Conservation (phyloP, 176 grass and related monocot genomes). For the Zea luxurians region DNA sequence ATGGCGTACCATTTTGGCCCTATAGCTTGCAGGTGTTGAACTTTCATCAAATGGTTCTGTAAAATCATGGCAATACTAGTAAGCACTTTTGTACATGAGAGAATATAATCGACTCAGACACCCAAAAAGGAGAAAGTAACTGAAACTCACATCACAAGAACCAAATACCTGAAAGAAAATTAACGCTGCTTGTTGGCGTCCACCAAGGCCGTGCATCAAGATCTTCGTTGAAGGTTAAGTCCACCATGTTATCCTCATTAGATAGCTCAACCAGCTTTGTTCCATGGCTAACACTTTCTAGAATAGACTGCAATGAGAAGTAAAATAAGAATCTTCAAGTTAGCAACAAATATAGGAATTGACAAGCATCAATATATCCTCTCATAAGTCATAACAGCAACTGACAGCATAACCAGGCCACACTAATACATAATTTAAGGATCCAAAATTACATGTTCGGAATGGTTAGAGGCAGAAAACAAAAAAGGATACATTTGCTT, state of each 20-base stretch:
- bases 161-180: slow-evolving; percentile 76
- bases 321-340: slow-evolving; percentile 24
- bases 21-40: slow-evolving; percentile 51
- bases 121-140: slow-evolving; percentile 21
- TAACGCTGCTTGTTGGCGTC: slow-evolving; percentile 69
- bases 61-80: slow-evolving; percentile 28
- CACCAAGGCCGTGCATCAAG: slow-evolving; percentile 87
- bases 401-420: neutral
- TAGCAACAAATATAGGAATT: neutral
- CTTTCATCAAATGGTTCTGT: slow-evolving; percentile 69
- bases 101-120: neutral
- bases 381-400: neutral
- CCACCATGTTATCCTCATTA: slow-evolving; percentile 66
- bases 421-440: slow-evolving; percentile 7
- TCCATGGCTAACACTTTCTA: slow-evolving; percentile 67
- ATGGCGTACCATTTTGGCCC: slow-evolving; percentile 57
- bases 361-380: neutral
- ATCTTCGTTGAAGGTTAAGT: slow-evolving; percentile 84
- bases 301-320: slow-evolving; percentile 46
- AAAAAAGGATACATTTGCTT: slow-evolving; percentile 21
- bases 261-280: slow-evolving; percentile 69
- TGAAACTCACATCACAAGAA: neutral
- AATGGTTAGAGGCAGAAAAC: slow-evolving; percentile 2
- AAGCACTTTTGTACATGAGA: slow-evolving; percentile 16
- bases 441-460: neutral